A percentile compares a stretch with the other conserved stretches of the same genome.
phyloP scores from a whole-genome alignment of 768 basidiomycete species.

The Tephrocybe sp. region DNA sequence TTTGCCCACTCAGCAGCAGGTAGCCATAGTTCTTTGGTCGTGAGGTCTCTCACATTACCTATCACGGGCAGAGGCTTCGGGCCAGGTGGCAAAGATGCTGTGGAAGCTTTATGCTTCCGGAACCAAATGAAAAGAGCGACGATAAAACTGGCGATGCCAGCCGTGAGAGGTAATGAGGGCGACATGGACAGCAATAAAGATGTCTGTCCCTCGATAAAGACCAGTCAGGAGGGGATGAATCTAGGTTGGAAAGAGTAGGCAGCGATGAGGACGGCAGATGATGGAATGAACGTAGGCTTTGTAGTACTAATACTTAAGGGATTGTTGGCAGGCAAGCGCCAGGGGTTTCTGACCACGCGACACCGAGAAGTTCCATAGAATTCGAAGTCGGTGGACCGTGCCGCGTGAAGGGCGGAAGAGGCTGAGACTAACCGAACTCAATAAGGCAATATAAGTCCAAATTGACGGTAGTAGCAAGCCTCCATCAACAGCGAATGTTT shows the following conservation, averaged over 20 bases:
- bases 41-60: constrained; percentile 63
- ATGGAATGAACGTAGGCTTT: constrained; percentile 7
- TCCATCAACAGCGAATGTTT: neutral
- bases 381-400: constrained; percentile 14
- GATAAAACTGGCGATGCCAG: constrained; percentile 34
- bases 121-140: constrained; percentile 37
- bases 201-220: neutral
- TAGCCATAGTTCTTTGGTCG: constrained; percentile 62
- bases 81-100: constrained; percentile 56
- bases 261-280: constrained; percentile 6
- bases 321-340: constrained; percentile 9
- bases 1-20: constrained; percentile 59
- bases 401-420: constrained; percentile 9
- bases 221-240: neutral
- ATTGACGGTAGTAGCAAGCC: neutral
- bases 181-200: constrained; percentile 15
- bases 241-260: neutral
- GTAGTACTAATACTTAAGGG: constrained; percentile 17
- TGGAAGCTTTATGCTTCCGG: constrained; percentile 39
- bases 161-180: constrained; percentile 23
- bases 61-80: constrained; percentile 63
- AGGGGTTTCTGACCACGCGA: constrained; percentile 15
- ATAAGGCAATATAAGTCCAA: constrained; percentile 12
- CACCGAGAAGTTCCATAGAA: constrained; percentile 11
- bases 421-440: neutral